Conservation (phyloP, 768 basidiomycete species). For the Phanerodontia chrysosporium region DNA sequence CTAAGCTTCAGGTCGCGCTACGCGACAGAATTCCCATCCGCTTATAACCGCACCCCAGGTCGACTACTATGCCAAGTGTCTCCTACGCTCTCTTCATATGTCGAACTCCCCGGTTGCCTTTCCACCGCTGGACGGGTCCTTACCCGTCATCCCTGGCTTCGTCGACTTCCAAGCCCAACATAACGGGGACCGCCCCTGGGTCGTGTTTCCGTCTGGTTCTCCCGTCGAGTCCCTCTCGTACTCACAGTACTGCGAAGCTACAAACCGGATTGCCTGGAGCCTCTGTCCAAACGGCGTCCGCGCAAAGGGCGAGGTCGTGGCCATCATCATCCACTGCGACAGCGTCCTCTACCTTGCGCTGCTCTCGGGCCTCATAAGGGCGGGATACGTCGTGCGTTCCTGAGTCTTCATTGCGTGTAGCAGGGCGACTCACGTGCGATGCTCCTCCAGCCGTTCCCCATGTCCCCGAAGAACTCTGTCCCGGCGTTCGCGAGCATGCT, state of each 20-base stretch:
- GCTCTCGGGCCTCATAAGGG: constrained; percentile 17
- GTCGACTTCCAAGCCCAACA: constrained; percentile 10
- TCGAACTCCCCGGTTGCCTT: not conserved
- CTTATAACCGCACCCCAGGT: no score
- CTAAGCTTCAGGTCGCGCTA: no score
- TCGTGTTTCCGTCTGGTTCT: not conserved
- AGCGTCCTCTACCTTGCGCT: constrained; percentile 17
- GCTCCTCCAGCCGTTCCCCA: constrained; percentile 25
- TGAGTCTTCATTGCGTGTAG: no score
- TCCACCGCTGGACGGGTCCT: constrained; percentile 7
- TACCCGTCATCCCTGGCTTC: constrained; percentile 7
- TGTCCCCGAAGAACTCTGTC: constrained; percentile 32
- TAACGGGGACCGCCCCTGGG: constrained; percentile 2
- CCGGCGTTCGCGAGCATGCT: constrained; percentile 34
- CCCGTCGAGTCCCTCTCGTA: not conserved
- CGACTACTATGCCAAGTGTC: no score
- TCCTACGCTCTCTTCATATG: no score
- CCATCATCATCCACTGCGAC: constrained; percentile 20
- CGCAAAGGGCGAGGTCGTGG: not conserved
- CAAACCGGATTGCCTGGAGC: not conserved
- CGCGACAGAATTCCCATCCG: no score
- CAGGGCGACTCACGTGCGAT: no score
- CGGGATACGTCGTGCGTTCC: constrained; percentile 10
- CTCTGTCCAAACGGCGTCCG: not conserved
- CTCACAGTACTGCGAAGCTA: not conserved